A percentile compares a stretch with the other conserved stretches of the same genome.
Conservation (phyloP, 768 basidiomycete genomes). For the Boletus speciosus region DNA sequence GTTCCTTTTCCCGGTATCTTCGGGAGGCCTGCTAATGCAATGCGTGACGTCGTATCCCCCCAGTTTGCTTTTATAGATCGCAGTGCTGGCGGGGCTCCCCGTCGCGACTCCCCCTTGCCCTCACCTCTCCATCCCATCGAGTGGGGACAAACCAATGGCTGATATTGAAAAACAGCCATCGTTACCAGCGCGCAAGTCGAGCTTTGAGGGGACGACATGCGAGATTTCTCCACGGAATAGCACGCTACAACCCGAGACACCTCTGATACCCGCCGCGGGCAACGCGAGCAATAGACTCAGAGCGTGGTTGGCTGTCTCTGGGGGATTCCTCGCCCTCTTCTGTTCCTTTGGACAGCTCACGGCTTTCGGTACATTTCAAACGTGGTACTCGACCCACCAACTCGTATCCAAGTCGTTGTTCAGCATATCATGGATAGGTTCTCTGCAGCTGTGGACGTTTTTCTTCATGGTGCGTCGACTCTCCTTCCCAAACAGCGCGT, state of each 20-base stretch:
- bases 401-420: constrained; percentile 47
- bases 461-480: constrained; percentile 57
- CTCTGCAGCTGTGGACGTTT: constrained; percentile 64
- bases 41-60: constrained; percentile 17
- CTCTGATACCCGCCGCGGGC: constrained; percentile 10
- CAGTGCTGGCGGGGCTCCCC: not conserved
- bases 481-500: not conserved
- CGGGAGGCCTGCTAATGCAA: constrained; percentile 23
- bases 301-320: constrained; percentile 52
- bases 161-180: constrained; percentile 31
- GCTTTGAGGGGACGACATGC: constrained; percentile 18
- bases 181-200: constrained; percentile 16
- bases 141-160: constrained; percentile 19
- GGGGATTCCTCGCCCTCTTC: constrained; percentile 63
- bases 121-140: constrained; percentile 4
- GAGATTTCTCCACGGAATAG: constrained; percentile 21
- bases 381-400: constrained; percentile 64
- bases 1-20: constrained; percentile 23
- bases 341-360: constrained; percentile 71
- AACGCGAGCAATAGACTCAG: constrained; percentile 12
- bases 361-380: constrained; percentile 69
- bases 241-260: constrained; percentile 20
- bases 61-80: constrained; percentile 29
- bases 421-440: constrained; percentile 69
- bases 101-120: constrained; percentile 12